Evolutionary conservation across 768 basidiomycete species (phyloP).

Genomic region (Dioszegia aurantiaca): DNA sequence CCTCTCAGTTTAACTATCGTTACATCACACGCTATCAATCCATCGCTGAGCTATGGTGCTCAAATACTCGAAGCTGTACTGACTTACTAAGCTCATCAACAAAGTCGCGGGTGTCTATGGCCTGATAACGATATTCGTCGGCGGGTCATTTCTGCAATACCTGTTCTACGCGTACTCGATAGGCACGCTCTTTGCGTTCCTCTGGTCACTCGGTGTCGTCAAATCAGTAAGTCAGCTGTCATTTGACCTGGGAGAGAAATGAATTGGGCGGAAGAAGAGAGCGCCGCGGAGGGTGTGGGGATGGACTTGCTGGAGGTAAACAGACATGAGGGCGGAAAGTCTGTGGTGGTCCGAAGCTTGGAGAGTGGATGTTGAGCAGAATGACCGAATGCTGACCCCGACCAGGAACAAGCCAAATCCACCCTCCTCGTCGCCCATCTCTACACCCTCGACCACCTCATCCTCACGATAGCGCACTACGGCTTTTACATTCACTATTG

Average conservation of each 20-base stretch:
- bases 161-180: slow-evolving; percentile 92
- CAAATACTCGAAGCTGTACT: too few relatives aligned
- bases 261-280: background rate
- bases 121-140: slow-evolving; percentile 78
- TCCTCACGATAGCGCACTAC: slow-evolving; percentile 86
- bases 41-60: background rate
- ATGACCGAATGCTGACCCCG: too few relatives aligned
- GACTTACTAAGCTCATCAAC: slow-evolving; percentile 61
- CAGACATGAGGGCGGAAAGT: too few relatives aligned
- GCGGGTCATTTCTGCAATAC: slow-evolving; percentile 85
- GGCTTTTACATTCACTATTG: slow-evolving; percentile 78
- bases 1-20: too few relatives aligned
- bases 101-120: slow-evolving; percentile 98
- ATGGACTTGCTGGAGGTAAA: too few relatives aligned
- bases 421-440: slow-evolving; percentile 86
- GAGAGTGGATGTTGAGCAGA: too few relatives aligned
- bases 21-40: too few relatives aligned
- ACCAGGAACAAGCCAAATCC: slow-evolving; percentile 80
- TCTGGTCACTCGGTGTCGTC: slow-evolving; percentile 84
- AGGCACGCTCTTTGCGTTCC: slow-evolving; percentile 70
- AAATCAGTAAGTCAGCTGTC: slow-evolving; percentile 62
- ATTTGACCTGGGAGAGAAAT: background rate
- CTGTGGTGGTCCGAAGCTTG: too few relatives aligned
- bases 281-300: too few relatives aligned
- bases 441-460: slow-evolving; percentile 85